Base-by-base conservation (phyloP, 345 rosid species). In the Euphorbia pulcherrima region DNA sequence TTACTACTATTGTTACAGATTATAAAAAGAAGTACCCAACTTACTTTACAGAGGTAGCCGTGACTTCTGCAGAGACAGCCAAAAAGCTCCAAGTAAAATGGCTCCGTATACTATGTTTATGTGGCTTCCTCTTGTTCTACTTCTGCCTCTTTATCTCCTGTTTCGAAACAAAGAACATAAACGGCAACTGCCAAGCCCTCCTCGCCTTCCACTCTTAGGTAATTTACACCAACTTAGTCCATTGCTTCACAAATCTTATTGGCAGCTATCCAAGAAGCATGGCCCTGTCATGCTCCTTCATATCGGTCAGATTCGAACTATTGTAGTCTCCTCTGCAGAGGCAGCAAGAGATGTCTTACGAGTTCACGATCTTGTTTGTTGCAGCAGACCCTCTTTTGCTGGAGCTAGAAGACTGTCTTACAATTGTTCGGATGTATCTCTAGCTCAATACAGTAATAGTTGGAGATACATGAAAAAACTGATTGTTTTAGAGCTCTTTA, bases 321-420 rank as follows among this genome's bases (percentile, higher is more conserved):
- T 70, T 41, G 48, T 65, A 0, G 60, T 75, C 8, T 75, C 74
- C 30, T 69, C 78, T 8, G 71, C 78, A 8, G 78, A 70, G 27
- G 78, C 78, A 8, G 78, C 78, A 5, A 61, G 12, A 40, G 62
- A 69, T 8, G 78, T 68, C 20, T 41, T 71, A 28, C 30, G 29
- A 56, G 37, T 18, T 40, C 21, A 68, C 30, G 64, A 73, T 7
- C 55, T 68, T 24, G 14, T 0, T 3, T 68, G 63, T 29, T 61
- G 77, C 30, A 46, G 64, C 27, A 62, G 72, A 47, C 77, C 72
- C 39, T 6, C 4, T 6, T 55, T 62, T 8, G 20, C n/a, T 1
- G 56, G 58, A 0, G 1, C 30, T 16, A 57, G 48, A 0, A 67
- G 63, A 29, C 64, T 73, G 28, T 40, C 72, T 0, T 68, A 62